These are phyloP conservation scores for Penicillium desertorum DNA, from an alignment of 495 filamentous ascomycete species.

Conservation along the genomic window DNA sequence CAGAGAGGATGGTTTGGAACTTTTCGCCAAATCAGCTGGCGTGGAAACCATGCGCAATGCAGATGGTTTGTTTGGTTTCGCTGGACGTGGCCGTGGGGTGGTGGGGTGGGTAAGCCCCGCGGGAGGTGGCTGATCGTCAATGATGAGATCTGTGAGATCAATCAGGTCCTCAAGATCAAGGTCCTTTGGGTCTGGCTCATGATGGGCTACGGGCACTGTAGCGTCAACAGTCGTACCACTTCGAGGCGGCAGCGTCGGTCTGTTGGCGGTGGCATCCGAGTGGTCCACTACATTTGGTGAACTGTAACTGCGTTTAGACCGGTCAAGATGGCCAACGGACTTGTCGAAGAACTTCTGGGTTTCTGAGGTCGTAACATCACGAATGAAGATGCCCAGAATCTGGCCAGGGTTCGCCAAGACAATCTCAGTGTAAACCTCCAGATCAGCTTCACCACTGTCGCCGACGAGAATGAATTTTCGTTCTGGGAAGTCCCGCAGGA, in stretches of 20 bases:
- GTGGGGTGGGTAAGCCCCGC: constrained; percentile 13
- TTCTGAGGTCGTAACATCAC: constrained; percentile 83
- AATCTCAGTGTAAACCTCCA: constrained; percentile 97
- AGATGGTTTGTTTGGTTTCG: constrained; percentile 66
- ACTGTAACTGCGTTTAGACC: constrained; percentile 27
- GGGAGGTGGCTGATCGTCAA: constrained; percentile 15
- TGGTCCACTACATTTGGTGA: constrained; percentile 30
- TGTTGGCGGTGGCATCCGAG: constrained; percentile 29
- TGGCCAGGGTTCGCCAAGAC: constrained; percentile 76
- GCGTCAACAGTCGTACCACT: constrained; percentile 12
- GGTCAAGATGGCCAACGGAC: constrained; percentile 48
- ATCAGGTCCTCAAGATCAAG: constrained; percentile 59
- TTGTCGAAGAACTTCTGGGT: constrained; percentile 74
- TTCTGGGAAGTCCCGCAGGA: constrained; percentile 85
- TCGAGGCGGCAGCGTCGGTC: constrained; percentile 42
- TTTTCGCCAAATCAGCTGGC: constrained; percentile 13
- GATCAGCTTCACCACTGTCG: constrained; percentile 93
- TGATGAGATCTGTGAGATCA: constrained; percentile 61
- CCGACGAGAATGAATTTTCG: constrained; percentile 88
- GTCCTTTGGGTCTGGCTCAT: constrained; percentile 25
- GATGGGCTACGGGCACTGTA: constrained; percentile 17
- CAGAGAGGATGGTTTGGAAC: constrained; percentile 2
- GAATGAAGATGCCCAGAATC: constrained; percentile 84
- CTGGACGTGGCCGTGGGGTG: constrained; percentile 49
- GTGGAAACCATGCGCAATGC: constrained; percentile 52